Conservation (phyloP, 2,329 filamentous ascomycete species). For the Ophiostoma fasciatum region DNA sequence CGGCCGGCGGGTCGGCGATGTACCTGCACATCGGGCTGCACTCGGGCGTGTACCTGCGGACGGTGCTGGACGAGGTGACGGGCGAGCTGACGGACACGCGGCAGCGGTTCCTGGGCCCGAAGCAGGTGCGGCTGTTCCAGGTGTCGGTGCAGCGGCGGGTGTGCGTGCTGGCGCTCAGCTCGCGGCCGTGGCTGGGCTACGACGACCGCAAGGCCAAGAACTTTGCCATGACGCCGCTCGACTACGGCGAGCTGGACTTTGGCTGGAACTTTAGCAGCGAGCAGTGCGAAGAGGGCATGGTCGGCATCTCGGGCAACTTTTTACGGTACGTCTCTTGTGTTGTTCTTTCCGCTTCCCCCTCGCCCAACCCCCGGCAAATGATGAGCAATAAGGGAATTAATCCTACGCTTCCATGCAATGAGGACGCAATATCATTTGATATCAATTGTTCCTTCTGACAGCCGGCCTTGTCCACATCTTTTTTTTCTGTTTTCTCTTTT, state of each 20-base stretch:
- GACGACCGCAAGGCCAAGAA: conserved; percentile 73
- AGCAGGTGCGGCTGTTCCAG: conserved; percentile 76
- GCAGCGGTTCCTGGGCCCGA: conserved; percentile 85
- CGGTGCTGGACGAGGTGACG: conserved; percentile 86
- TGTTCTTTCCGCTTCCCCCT: conserved; percentile 35
- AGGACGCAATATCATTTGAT: conserved; percentile 38
- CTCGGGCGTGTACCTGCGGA: conserved; percentile 90
- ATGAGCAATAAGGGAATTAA: conserved; percentile 43
- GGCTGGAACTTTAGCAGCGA: conserved; percentile 96
- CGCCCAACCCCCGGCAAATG: conserved; percentile 20
- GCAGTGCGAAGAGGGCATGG: conserved; percentile 85
- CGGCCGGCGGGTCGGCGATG: conserved; percentile 71
- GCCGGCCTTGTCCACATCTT: conserved; percentile 14
- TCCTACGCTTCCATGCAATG: conserved; percentile 40
- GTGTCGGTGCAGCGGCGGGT: conserved; percentile 77
- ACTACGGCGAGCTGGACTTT: conserved; percentile 78
- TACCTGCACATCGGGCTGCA: conserved; percentile 94
- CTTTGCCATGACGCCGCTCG: conserved; percentile 84
- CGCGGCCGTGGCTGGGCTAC: conserved; percentile 91
- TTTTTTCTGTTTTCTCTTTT: not conserved
- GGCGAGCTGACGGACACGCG: conserved; percentile 91
- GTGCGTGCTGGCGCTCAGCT: conserved; percentile 79
- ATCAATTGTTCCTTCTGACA: conserved; percentile 99
- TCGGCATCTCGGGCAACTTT: conserved; percentile 81
- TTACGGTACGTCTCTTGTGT: conserved; percentile 46